Evolutionary conservation across 2,329 filamentous ascomycete species (phyloP).

Genomic region (Plectosphaerella sp.): DNA sequence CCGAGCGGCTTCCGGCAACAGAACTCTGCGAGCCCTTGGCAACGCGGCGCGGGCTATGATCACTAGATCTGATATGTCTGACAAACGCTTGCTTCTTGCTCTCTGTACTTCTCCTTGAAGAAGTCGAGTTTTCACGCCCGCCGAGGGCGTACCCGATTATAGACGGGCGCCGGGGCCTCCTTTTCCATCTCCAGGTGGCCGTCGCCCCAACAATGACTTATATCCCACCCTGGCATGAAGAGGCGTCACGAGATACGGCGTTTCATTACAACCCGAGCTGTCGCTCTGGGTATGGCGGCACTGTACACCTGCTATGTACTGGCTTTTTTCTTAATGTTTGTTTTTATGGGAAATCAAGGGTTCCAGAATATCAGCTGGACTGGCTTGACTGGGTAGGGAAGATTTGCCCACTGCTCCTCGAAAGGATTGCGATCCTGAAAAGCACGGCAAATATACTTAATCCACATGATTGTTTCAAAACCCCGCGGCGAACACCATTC

Average conservation of each 20-base stretch:
- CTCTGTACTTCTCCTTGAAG: not conserved
- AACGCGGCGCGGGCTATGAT: constrained; percentile 40
- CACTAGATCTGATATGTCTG: constrained; percentile 15
- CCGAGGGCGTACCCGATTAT: not conserved
- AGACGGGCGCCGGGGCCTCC: not conserved
- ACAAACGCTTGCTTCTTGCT: not conserved
- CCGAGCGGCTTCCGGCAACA: constrained; percentile 29
- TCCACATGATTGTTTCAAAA: constrained; percentile 15
- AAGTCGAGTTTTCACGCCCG: not conserved
- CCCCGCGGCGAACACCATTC: too few species aligned
- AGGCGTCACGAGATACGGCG: constrained; percentile 4
- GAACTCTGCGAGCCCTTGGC: constrained; percentile 38
- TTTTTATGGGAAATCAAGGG: not conserved
- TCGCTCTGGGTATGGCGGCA: not conserved
- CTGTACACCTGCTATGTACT: not conserved
- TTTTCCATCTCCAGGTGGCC: not conserved
- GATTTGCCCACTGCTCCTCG: too few species aligned
- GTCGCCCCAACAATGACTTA: not conserved
- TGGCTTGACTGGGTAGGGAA: not conserved
- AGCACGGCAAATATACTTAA: not conserved
- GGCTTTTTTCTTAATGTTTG: constrained; percentile 1
- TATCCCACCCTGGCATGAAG: constrained; percentile 1
- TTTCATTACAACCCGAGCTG: not conserved
- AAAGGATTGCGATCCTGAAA: not conserved
- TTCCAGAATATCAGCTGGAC: not conserved